Evolutionary conservation across 805 yeast genomes (phyloP).

Genomic region (Zygosaccharomyces gambellarensis): DNA sequence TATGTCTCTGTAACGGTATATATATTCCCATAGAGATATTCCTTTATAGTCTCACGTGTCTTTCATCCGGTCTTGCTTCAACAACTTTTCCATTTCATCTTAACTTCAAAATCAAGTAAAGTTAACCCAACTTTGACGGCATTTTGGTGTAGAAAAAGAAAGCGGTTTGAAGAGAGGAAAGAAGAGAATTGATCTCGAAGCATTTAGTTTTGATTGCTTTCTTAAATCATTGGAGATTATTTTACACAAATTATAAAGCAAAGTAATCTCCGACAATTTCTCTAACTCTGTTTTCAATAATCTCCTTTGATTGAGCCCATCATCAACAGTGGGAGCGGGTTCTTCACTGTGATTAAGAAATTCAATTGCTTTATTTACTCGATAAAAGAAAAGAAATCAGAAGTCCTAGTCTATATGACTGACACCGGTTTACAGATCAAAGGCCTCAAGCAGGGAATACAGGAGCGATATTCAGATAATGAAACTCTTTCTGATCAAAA

Average conservation of each 20-base stretch:
- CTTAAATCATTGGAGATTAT: neutral
- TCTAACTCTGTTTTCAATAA: neutral
- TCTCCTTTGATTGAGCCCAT: slow-evolving; percentile 1
- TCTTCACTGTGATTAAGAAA: neutral
- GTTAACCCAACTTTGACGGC: slow-evolving; percentile 2
- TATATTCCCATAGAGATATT: neutral
- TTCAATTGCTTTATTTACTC: neutral
- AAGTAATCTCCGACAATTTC: neutral
- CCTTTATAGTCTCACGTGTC: neutral
- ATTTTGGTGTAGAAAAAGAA: neutral
- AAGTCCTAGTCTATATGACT: slow-evolving; percentile 11
- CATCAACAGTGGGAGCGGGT: neutral
- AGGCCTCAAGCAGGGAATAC: slow-evolving; percentile 15
- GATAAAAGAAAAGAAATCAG: neutral
- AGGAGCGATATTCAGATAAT: slow-evolving; percentile 11
- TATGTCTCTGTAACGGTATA: neutral
- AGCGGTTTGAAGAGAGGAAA: neutral
- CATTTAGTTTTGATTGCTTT: neutral
- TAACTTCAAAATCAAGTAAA: neutral
- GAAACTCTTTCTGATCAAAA: slow-evolving; percentile 3
- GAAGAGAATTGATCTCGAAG: neutral
- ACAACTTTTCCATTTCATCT: neutral
- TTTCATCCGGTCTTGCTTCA: neutral
- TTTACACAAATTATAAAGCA: neutral
- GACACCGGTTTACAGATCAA: slow-evolving; percentile 13